These are phyloP conservation scores for Jimgerdemannia lactiflua DNA, from an alignment of 192 early-diverging fungal genomes.

Conservation along the genomic window DNA sequence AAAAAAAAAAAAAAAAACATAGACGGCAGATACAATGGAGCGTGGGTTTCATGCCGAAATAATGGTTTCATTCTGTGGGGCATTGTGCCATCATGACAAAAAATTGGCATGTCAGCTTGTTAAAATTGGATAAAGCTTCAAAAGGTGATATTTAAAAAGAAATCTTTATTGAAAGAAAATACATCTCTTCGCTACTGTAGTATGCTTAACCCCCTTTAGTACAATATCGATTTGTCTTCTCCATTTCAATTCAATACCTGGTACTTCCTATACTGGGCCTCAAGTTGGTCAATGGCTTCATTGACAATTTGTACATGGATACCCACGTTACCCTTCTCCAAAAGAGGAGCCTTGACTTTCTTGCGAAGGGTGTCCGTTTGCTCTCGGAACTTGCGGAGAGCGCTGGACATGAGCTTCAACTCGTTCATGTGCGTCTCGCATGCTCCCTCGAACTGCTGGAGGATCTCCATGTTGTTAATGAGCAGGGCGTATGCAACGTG, in stretches of 20 bases:
- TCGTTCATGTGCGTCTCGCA: background rate
- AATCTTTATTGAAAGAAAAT: too few relatives aligned
- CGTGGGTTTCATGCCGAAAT: too few relatives aligned
- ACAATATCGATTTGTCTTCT: too few relatives aligned
- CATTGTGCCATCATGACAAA: too few relatives aligned
- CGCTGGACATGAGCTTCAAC: background rate
- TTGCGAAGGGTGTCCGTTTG: background rate
- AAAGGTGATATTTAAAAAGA: too few relatives aligned
- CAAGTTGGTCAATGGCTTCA: background rate
- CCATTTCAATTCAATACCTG: background rate
- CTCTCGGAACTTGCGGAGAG: background rate
- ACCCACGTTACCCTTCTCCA: background rate
- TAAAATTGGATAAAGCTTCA: too few relatives aligned
- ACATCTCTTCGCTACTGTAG: too few relatives aligned
- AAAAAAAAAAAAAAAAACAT: too few relatives aligned
- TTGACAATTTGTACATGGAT: background rate
- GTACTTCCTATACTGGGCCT: background rate
- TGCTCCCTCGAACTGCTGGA: background rate
- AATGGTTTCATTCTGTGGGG: too few relatives aligned
- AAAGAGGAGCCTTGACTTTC: background rate
- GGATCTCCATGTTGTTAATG: background rate
- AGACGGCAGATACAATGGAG: too few relatives aligned
- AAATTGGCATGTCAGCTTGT: too few relatives aligned
- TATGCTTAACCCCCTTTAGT: too few relatives aligned
- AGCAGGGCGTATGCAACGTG: background rate